Evolutionary conservation across 2,329 filamentous ascomycete species (phyloP), one percentile per base, ranked within the genome.

Genomic region (Talaromyces piceae): DNA sequence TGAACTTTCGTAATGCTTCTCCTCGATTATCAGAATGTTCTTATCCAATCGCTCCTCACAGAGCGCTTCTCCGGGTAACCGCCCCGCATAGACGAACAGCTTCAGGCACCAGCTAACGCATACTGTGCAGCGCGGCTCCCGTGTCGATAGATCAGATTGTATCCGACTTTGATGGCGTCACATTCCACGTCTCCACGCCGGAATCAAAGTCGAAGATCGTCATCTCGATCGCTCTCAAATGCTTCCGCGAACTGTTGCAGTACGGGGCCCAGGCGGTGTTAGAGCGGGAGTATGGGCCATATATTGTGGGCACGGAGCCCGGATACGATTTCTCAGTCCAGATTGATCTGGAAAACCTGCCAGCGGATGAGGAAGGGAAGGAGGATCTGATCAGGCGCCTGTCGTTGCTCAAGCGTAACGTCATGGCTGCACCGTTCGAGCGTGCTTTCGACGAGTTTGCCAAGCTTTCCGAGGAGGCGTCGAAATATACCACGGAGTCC

Each of bases 101-200:
- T 71, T 37, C 49, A 60, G 58, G 58, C 63, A 62, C 62, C 66
- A 72, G 70, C 71, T 67, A 66, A 68, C 63, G 58, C 58, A 53
- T 47, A 46, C 49, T 56, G 51, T 55, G 58, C 65, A 96, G 91
- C 73, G 87, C 87, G 69, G 76, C 88, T 60, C 89, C 90, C 53
- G 81, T 83, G 54, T 89, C 88, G 61, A 95, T 99, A 70, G 94
- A 98, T 74, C 93, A 99, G 77, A 89, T 95, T 57, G 89, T 96
- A 57, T 97, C 91, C 68, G 93, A 99, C 74, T 99, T 99, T 67
- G 94, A 98, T 74, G 91, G 91, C 67, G 93, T 97, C 62, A 95
- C 88, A 60, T 99, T 97, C 74, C 93, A 98, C 73, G 91, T 98
- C 66, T 97, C 91, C 31, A 98, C 93, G 1, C 93, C 91, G 53